Evolutionary conservation across 2,329 filamentous ascomycete genomes (phyloP), one percentile per base, ranked within the genome.

Genomic region (Aureobasidium sp.): DNA sequence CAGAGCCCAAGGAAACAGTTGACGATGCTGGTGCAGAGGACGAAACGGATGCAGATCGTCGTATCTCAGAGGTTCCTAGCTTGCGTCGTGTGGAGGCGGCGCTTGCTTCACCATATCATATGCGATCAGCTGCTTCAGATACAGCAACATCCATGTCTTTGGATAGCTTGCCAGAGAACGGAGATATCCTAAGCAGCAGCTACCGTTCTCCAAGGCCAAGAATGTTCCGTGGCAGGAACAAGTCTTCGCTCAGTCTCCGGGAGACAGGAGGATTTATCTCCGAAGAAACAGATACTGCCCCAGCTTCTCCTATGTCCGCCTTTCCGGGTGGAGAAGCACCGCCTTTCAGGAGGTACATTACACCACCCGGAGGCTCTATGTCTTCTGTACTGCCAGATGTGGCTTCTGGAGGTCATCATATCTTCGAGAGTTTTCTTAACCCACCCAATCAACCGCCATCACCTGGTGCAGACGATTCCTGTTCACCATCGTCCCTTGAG

Each of bases 401-500:
- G 69, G 86, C 85, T 45, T 84, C 87, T 7, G 91, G 91, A 29
- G 93, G 92, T 8, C 82, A 95, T 65, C 90, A 94, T 74, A 84
- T 98, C 1, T 97, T 98, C 72, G 94, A 97, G 68, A 93, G 74
- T 2, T 69, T 72, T 13, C 65, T 71, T 71, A 42, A 64, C 58
- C 27, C 64, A 29, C 54, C 68, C 33, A 69, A 70, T 23, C 67
- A 48, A 69, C 75, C 54, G 62, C 69, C 68, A 2, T 77, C 74
- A 11, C 76, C 75, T 31, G 70, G 71, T 25, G 72, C 72, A 9
- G 71, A 67, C 8, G 84, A 86, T 16, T 82, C 81, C 55, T 84
- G 80, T 4, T 88, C 92, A 1, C 95, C 95, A 16, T 86, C 91
- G 27, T 89, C 94, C 0, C 85, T 99, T 7, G 96, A 99, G 75